Conservation (phyloP, 257 asterid species). For the Rubia yunnanensis region DNA sequence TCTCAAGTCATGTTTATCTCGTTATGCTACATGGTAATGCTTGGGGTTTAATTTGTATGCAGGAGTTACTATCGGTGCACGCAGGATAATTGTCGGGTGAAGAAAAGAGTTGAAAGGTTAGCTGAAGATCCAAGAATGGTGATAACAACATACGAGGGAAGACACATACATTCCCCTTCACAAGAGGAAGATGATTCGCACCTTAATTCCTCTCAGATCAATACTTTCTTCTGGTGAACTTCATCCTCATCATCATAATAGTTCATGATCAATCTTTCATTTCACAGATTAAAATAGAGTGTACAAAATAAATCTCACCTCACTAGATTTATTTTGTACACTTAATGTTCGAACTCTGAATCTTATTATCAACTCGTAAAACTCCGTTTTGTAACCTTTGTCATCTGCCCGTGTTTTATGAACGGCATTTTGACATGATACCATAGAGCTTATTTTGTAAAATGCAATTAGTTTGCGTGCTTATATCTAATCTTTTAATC, state of each 20-base stretch:
- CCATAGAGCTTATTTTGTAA: not conserved
- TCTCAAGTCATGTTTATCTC: not conserved
- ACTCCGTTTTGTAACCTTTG: not conserved
- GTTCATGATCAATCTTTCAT: not conserved
- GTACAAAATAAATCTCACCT: not conserved
- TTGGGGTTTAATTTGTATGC: conserved; percentile 10
- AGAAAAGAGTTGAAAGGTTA: conserved; percentile 79
- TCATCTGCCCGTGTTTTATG: conserved; percentile 6
- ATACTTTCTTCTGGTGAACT: conserved; percentile 55
- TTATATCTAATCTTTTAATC: no score
- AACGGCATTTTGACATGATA: conserved; percentile 5
- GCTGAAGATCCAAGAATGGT: conserved; percentile 97
- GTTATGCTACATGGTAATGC: not conserved
- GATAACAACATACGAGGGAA: conserved; percentile 86
- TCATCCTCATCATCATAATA: not conserved
- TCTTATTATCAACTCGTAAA: not conserved
- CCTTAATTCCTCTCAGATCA: conserved; percentile 38
- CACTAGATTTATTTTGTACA: not conserved
- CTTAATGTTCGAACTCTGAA: not conserved
- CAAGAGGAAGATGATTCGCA: conserved; percentile 62
- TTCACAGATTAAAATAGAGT: not conserved
- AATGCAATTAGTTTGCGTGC: not conserved
- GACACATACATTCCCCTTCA: conserved; percentile 84
- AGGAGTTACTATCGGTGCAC: conserved; percentile 97
- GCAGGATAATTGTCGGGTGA: conserved; percentile 77